These are phyloP conservation scores for Nemania sp. DNA, from an alignment of 2,329 filamentous ascomycete species.

Conservation along the genomic window DNA sequence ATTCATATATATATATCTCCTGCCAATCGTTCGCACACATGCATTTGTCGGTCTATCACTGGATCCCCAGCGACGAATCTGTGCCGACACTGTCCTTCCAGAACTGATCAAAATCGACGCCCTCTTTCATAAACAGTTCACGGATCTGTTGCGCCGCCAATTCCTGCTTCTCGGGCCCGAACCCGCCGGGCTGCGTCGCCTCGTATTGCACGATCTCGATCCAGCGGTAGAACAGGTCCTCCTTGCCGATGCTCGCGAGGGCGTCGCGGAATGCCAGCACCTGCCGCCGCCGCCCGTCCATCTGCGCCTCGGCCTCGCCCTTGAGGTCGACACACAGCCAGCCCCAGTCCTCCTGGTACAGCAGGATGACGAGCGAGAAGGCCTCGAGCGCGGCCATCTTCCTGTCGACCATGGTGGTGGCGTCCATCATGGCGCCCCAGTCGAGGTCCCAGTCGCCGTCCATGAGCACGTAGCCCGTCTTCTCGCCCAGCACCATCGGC, in stretches of 20 bases:
- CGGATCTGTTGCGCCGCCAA: slow-evolving; percentile 79
- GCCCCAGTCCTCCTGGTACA: slow-evolving; percentile 74
- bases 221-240: slow-evolving; percentile 91
- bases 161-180: slow-evolving; percentile 79
- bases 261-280: slow-evolving; percentile 84
- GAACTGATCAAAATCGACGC: slow-evolving; percentile 84
- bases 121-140: slow-evolving; percentile 78
- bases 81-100: slow-evolving; percentile 73
- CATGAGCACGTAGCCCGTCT: slow-evolving; percentile 90
- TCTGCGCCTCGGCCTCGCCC: slow-evolving; percentile 49
- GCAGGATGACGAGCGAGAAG: slow-evolving; percentile 77
- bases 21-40: neutral
- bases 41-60: slow-evolving; percentile 8
- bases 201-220: slow-evolving; percentile 93
- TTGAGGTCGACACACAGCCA: slow-evolving; percentile 77
- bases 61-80: slow-evolving; percentile 49
- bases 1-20: neutral
- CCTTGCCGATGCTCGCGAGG: slow-evolving; percentile 81
- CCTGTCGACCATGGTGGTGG: slow-evolving; percentile 75
- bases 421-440: slow-evolving; percentile 82
- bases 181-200: slow-evolving; percentile 80
- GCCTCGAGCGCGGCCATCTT: slow-evolving; percentile 71
- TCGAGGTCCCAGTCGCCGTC: slow-evolving; percentile 89
- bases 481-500: slow-evolving; percentile 73
- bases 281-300: slow-evolving; percentile 75